Conservation (phyloP, 176 grass and related monocot genomes). For the Cocos nucifera region DNA sequence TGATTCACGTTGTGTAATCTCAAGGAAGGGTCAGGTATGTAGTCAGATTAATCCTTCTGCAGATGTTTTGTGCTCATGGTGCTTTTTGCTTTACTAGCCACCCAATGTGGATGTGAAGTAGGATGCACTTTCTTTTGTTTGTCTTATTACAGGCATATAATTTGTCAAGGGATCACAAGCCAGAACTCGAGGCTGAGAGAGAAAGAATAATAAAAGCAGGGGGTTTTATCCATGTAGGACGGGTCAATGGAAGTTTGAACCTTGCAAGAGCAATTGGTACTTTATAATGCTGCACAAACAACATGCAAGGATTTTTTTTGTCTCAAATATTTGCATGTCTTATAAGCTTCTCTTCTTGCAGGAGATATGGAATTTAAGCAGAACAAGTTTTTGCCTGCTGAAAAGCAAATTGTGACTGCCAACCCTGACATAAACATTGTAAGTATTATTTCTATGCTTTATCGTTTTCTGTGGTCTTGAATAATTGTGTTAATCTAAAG, state of each 20-base stretch:
- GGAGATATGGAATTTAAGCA: conserved; percentile 98
- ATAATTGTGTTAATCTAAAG: conserved; percentile 2
- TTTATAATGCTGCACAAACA: neutral
- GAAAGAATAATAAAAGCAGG: conserved; percentile 20
- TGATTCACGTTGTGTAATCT: conserved; percentile 98
- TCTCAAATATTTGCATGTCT: conserved; percentile 1
- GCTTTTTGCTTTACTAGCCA: no score
- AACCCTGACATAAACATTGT: conserved; percentile 87
- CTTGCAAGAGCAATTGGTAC: conserved; percentile 86
- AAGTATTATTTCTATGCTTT: conserved; percentile 22
- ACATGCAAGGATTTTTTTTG: neutral
- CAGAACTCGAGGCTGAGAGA: conserved; percentile 75
- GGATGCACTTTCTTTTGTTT: neutral
- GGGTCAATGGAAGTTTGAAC: conserved; percentile 31
- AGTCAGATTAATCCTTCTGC: conserved; percentile 5
- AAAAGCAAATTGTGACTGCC: conserved; percentile 89
- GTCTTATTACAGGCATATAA: neutral
- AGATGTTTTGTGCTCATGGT: neutral
- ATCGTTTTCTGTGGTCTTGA: neutral
- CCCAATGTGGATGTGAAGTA: no score
- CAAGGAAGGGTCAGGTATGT: conserved; percentile 72
- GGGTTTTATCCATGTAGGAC: neutral
- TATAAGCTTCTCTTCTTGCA: conserved; percentile 20
- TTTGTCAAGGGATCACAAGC: conserved; percentile 87
- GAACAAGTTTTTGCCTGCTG: conserved; percentile 73